Evolutionary conservation across 129 eudicot genomes (phyloP).

Genomic region (Saussurea involucrata): DNA sequence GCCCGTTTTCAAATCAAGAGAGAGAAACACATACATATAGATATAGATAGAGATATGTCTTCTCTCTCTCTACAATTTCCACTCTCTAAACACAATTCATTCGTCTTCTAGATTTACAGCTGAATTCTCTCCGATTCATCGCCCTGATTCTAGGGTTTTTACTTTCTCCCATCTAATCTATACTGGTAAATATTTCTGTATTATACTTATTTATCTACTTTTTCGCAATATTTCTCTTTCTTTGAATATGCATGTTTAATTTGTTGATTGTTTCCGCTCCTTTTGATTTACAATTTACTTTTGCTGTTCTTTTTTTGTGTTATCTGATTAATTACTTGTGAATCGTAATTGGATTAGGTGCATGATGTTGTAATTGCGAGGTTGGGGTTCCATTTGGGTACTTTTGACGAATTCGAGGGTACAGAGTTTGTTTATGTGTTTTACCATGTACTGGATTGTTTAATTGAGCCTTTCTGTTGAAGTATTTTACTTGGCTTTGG

Average conservation of each 20-base stretch:
- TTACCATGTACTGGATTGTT: background rate
- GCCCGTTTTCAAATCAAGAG: slow-evolving; percentile 33
- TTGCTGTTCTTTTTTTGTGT: background rate
- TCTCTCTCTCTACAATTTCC: slow-evolving; percentile 6
- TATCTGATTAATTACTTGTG: background rate
- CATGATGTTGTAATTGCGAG: background rate
- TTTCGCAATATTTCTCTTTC: background rate
- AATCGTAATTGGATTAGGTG: slow-evolving; percentile 10
- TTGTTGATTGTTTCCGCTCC: background rate
- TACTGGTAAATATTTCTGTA: slow-evolving; percentile 15
- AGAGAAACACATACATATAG: background rate
- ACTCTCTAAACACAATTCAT: slow-evolving; percentile 9
- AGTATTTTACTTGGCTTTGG: background rate
- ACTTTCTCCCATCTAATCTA: slow-evolving; percentile 1
- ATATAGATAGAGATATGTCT: background rate
- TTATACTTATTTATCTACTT: background rate
- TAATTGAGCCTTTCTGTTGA: background rate
- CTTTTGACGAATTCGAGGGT: slow-evolving; percentile 14
- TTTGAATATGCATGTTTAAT: slow-evolving; percentile 16
- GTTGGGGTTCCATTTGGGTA: slow-evolving; percentile 16
- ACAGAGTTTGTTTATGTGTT: background rate
- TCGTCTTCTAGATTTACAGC: slow-evolving; percentile 27
- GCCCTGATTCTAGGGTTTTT: slow-evolving; percentile 33
- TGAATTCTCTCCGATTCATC: slow-evolving; percentile 38
- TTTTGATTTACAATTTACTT: slow-evolving; percentile 1